Evolutionary conservation across 768 basidiomycete genomes (phyloP).

Genomic region (Symmetrospora coprosmae): DNA sequence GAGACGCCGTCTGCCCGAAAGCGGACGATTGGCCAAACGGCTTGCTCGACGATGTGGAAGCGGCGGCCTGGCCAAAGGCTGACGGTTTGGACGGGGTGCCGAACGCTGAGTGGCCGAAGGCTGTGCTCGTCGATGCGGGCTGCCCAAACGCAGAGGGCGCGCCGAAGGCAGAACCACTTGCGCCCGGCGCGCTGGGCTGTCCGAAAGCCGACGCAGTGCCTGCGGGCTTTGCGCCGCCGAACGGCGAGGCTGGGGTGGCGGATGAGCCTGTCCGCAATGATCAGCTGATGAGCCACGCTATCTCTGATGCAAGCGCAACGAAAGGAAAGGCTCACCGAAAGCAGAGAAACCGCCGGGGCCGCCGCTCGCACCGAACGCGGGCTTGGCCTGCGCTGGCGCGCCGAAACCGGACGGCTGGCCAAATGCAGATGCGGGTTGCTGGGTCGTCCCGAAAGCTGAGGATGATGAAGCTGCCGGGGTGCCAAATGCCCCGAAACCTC

Average conservation of each 20-base stretch:
- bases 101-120: no score
- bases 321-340: background rate
- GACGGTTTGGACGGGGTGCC: background rate
- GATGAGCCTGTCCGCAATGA: background rate
- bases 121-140: background rate
- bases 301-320: background rate
- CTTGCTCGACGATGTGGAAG: slow-evolving; percentile 9
- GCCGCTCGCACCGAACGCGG: slow-evolving; percentile 6
- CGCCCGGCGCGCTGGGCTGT: background rate
- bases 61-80: background rate
- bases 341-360: slow-evolving; percentile 5
- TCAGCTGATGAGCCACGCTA: background rate
- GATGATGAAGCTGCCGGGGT: background rate
- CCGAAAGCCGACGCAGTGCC: background rate
- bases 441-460: background rate
- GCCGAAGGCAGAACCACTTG: background rate
- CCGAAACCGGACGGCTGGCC: slow-evolving; percentile 12
- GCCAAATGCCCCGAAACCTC: background rate
- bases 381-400: background rate
- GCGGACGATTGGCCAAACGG: slow-evolving; percentile 1
- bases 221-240: background rate
- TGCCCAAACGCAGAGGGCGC: slow-evolving; percentile 1
- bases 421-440: background rate
- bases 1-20: background rate
- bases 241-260: background rate